Evolutionary conservation across 2,329 filamentous ascomycete genomes (phyloP).

Genomic region (Fusarium sulawesiense): DNA sequence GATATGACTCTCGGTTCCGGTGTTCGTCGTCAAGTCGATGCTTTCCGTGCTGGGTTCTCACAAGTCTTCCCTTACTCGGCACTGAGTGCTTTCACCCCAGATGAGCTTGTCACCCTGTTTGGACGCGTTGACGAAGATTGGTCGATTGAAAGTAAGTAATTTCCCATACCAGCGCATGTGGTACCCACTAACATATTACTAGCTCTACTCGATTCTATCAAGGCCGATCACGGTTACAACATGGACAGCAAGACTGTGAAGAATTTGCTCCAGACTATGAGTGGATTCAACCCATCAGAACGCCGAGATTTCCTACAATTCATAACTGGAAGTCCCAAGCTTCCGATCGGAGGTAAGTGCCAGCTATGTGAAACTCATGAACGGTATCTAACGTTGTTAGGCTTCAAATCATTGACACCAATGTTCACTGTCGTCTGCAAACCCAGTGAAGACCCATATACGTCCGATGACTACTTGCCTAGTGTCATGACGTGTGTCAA

Average conservation of each 20-base stretch:
- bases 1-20: conserved; percentile 92
- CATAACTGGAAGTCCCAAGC: conserved; percentile 96
- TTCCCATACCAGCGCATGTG: background rate
- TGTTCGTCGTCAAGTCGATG: conserved; percentile 88
- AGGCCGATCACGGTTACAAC: conserved; percentile 98
- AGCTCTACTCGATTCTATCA: conserved; percentile 98
- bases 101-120: conserved; percentile 94
- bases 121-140: conserved; percentile 94
- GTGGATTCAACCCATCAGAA: conserved; percentile 77
- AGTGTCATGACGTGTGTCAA: conserved; percentile 99
- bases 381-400: conserved; percentile 57
- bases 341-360: conserved; percentile 91
- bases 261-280: conserved; percentile 95
- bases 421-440: conserved; percentile 99
- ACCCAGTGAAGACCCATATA: conserved; percentile 93
- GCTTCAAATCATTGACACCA: conserved; percentile 95
- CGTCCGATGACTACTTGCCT: conserved; percentile 96
- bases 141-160: conserved; percentile 89
- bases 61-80: conserved; percentile 97
- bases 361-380: conserved; percentile 1
- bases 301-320: conserved; percentile 97
- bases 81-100: conserved; percentile 91
- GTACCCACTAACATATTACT: conserved; percentile 23
- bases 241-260: conserved; percentile 97
- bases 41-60: conserved; percentile 91